Base-by-base conservation (phyloP, 2,329 filamentous ascomycete species). In the Aspergillus chevalieri region DNA sequence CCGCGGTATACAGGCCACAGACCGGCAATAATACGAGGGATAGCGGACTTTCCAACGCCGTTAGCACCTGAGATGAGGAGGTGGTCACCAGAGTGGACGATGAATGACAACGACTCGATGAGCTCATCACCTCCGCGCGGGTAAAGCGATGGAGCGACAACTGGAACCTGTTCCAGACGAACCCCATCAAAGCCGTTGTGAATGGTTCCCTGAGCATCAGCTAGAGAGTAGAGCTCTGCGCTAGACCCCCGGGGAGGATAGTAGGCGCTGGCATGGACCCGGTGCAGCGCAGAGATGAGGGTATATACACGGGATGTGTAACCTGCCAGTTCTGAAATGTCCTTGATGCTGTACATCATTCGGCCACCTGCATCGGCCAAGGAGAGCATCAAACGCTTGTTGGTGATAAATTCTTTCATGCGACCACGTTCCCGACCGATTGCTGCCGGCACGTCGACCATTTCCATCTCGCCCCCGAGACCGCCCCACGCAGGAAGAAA, bases 341-440 rank as follows among this genome's bases (percentile, higher is more conserved):
- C 94, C 72, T 98, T 98, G 76, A 98, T 95, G 54, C 88, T 93
- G 75, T 98, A 98, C 93, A 98, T 98, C 89, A 98, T 96, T 43
- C 93, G 82, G 22, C 92, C 92, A 51, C 93, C 93, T 1, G 93
- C 93, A 70, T 98, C 93, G 8, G 93, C 93, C 34, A 98, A 80
- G 14, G 92, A 97, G 28, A 98, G 80, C 93, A 98, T 97, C 36
- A 98, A 84, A 4, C 93, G 84, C 71, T 98, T 97, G 74, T 98
- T 98, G 10, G 93, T 98, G 71, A 98, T 96, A 71, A 98, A 98
- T 30, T 95, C 89, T 73, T 94, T 93, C 89, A 97, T 98, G 38
- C 94, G 88, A 49, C 85, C 84, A 43, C 87, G 82, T 68, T 95
- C 89, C 24, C 86, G 81, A 36, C 64, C 61, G 17, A 63, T 57